Evolutionary conservation across 495 filamentous ascomycete genomes (phyloP), one percentile per base, ranked within the genome.

Genomic region (Aspergillus sparsus): DNA sequence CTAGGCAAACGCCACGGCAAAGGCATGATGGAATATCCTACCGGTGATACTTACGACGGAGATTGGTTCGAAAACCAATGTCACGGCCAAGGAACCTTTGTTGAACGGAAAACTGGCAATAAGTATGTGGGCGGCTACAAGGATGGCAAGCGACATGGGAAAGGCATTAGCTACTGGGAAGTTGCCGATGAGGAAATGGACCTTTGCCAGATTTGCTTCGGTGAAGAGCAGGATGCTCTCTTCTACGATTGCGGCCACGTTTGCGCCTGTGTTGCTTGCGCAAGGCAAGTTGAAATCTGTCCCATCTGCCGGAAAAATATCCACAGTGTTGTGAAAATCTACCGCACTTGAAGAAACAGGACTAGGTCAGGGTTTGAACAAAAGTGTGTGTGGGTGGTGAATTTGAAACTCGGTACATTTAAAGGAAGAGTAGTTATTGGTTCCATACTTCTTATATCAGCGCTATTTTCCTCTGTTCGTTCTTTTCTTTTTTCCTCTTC

Each of bases 221-320:
- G 85, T 39, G 80, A 81, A 50, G 82, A 82, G 62, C 81, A 83
- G 57, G 83, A 87, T 63, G 80, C 84, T 3, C 72, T 84, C 44
- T 87, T 89, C 68, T 84, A 81, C 54, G 84, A 87, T 63, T 89
- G 86, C 61, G 86, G 86, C 1, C 86, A 89, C 65, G 81, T 89
- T 44, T 82, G 82, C 52, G 82, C 86, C 2, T 89, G 86, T 58
- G 73, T 85, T 58, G 77, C 76, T 18, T 89, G 86, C 62, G 86
- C 86, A 34, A 79, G 77, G 49, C 79, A 81, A 65, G 78, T 89
- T n/a, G 83, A 86, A 35, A 72, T 76, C 44, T 89, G 86, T 65
- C 86, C 86, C 47, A 82, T 88, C 53, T 89, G 86, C 63, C 78
- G 86, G 60, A 83, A 81, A 74, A 76, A 71, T 55, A 83, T 89